Base-by-base conservation (phyloP, 2,329 filamentous ascomycete species). In the Neobulgaria alba region DNA sequence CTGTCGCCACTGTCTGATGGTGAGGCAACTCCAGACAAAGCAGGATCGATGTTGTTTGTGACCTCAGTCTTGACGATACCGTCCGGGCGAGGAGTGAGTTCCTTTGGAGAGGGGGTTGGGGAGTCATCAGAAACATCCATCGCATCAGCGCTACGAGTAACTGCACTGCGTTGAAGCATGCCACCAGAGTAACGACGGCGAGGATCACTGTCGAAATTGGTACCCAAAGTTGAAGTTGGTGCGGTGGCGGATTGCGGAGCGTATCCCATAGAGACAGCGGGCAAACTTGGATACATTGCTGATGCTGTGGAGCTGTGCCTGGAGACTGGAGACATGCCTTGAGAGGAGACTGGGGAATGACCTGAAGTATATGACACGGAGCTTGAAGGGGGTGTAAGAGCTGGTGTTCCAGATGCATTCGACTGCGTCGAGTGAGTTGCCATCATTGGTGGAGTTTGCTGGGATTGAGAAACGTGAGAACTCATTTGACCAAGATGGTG, bases 311-410 rank as follows among this genome's bases (percentile, higher is more conserved):
- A 74, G 54, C 69, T 73, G 57, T 80, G 75, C 40, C 80, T 73
- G 16, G 56, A 75, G 33, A 73, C 69, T 1, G 82, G 82, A 37
- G 81, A 85, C 59, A 87, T 71, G 58, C 73, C 80, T 43, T 66
- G 65, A 2, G 82, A 85, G 19, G 80, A 77, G 50, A 70, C 74
- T 2, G 84, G 84, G 5, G 84, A 89, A 59, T 88, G 82, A 35
- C 80, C 79, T 9, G 84, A 86, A 29, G 77, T 79, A 64, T 88
- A 88, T 0, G 84, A 88, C 57, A 86, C 71, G 41, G 78, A 74
- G 60, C 79, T 85, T 9, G 81, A 85, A 0, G 83, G 80, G 5
- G 84, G 85, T 2, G 84, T 89, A 48, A 87, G 72, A 8, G 82
- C 83, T 8, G 85, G 83, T 10, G 84, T 89, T 47, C 84, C 81